Base-by-base conservation (phyloP, 331 rosid species). In the Prunus yedoensis region DNA sequence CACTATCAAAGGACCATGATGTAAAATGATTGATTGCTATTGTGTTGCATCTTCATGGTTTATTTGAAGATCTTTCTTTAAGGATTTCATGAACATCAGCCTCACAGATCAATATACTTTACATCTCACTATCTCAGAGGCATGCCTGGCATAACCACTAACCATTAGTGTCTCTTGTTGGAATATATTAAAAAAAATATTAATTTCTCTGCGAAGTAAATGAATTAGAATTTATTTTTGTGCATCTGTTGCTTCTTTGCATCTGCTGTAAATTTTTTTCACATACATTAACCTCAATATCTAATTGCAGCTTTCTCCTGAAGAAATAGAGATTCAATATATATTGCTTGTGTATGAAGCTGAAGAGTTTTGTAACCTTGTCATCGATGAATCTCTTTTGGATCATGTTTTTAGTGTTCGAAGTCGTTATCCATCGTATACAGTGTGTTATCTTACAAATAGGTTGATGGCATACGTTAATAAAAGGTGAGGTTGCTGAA, bases 401-500 rank as follows among this genome's bases (percentile, higher is more conserved):
- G 82, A 87, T 77, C 89, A 90, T 38, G 85, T 87, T 68, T 81
- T 80, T 56, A 76, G 74, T 30, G 87, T 91, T 74, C 97, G 38
- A 87, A 88, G 86, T 70, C 88, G 49, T 72, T 88, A 94, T 87
- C 95, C 98, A 67, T 76, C 89, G 28, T 81, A 90, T 81, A 91
- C 95, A 70, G 88, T 90, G 83, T 91, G 98, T 77, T 91, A 82
- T 83, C 88, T 94, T 66, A 91, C 97, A 58, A 88, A 91, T 86
- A 91, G 86, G 83, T 77, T 94, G 70, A 81, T 90, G 88, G 45
- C 96, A 74, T 90, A 84, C 80, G 79, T 94, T 73, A 89, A 92
- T 81, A 94, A 90, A 85, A 91, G 93, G 98, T 90, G 77, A 81
- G 88, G 43, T 35, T 54, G 54, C 28, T 43, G 71, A 74, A 59